A percentile compares a stretch with the other conserved stretches of the same genome.
Conservation (phyloP, 352 stramenopile genomes). For the Hyaloperonospora brassicae region DNA sequence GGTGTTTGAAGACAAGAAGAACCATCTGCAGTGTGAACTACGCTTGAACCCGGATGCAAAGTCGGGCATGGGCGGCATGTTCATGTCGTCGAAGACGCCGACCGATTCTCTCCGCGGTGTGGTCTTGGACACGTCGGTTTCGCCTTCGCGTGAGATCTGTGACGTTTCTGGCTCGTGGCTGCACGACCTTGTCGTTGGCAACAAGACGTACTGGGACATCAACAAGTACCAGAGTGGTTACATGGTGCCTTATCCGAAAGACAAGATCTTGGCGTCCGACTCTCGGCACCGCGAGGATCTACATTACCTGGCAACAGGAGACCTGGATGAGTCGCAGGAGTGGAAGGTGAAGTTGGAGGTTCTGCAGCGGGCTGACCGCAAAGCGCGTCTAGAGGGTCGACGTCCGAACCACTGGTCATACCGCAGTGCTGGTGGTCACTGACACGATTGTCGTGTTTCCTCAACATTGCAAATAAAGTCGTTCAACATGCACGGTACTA, state of each 20-base stretch:
- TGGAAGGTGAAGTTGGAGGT: conserved; percentile 81
- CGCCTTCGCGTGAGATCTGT: conserved; percentile 46
- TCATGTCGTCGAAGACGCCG: conserved; percentile 65
- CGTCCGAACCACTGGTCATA: conserved; percentile 73
- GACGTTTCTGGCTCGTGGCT: conserved; percentile 75
- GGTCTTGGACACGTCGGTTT: conserved; percentile 56
- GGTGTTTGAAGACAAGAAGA: conserved; percentile 72
- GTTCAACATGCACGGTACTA: conserved; percentile 8
- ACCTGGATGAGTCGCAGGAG: conserved; percentile 75
- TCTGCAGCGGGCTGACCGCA: conserved; percentile 69
- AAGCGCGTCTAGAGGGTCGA: conserved; percentile 61
- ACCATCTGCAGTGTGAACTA: conserved; percentile 59
- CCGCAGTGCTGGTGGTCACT: conserved; percentile 35
- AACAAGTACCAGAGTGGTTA: conserved; percentile 51
- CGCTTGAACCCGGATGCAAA: conserved; percentile 82
- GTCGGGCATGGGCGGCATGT: conserved; percentile 82
- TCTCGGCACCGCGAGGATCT: conserved; percentile 67
- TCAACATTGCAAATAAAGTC: conserved; percentile 14
- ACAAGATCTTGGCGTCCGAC: conserved; percentile 63
- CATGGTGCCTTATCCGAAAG: conserved; percentile 44
- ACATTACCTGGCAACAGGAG: conserved; percentile 49
- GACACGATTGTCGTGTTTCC: conserved; percentile 5
- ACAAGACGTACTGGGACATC: conserved; percentile 68
- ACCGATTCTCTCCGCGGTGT: conserved; percentile 64
- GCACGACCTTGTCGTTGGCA: conserved; percentile 59